Evolutionary conservation across 139 green algal species (phyloP).

Genomic region (Chlamydomonas schloesseri): DNA sequence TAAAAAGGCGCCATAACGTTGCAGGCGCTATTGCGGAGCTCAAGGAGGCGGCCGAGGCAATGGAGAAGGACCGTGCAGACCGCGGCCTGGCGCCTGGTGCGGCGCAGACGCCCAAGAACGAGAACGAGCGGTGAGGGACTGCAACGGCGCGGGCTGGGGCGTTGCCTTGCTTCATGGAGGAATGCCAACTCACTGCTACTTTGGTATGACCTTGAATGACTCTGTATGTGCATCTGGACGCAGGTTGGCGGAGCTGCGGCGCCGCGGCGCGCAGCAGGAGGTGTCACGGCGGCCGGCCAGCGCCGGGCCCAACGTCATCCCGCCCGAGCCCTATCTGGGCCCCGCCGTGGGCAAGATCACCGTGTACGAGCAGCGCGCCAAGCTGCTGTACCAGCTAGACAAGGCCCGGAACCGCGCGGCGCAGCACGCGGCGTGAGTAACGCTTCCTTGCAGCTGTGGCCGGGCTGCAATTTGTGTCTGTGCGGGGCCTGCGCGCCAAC

Average conservation of each 20-base stretch:
- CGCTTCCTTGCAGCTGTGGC: too few relatives aligned
- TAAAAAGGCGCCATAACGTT: too few relatives aligned
- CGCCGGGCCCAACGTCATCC: background rate
- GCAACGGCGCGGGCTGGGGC: too few relatives aligned
- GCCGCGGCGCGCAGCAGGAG: background rate
- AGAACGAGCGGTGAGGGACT: constrained; percentile 5
- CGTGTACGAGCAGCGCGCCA: constrained; percentile 69
- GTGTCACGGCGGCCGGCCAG: background rate
- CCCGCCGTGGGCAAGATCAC: constrained; percentile 51
- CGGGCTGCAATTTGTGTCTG: too few relatives aligned
- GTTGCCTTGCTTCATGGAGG: too few relatives aligned
- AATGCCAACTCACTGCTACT: too few relatives aligned
- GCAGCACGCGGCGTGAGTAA: constrained; percentile 49
- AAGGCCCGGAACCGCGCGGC: constrained; percentile 59
- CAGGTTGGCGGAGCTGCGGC: constrained; percentile 31
- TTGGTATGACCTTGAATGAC: too few relatives aligned
- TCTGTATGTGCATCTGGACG: background rate
- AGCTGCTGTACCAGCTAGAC: constrained; percentile 70
- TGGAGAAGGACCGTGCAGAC: constrained; percentile 7
- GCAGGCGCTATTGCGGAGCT: background rate
- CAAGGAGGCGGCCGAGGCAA: constrained; percentile 4
- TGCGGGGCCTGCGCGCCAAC: too few relatives aligned
- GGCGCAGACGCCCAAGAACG: background rate
- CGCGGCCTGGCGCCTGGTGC: background rate
- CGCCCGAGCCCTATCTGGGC: constrained; percentile 41